Base-by-base conservation (phyloP, 352 stramenopile species). In the Phytopythium mirpurense region DNA sequence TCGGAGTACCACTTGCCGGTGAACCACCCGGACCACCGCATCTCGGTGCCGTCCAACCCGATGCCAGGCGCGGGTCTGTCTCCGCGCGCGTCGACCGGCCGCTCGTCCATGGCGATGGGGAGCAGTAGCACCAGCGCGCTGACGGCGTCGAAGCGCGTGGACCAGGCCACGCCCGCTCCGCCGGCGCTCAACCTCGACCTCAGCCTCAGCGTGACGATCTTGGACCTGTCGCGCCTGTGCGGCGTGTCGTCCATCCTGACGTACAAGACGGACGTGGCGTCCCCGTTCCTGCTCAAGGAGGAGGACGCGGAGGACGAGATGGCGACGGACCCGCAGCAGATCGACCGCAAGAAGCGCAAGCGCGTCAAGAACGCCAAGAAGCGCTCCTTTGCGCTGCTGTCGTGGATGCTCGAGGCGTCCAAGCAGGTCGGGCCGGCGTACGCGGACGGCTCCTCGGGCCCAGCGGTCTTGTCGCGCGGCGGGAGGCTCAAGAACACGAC, bases 211-310 rank as follows among this genome's bases (percentile, higher is more conserved):
- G 82, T 90, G 16, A 86, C 70, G 18, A 59, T 88, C 34, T 57
- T 93, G 26, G 82, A 93, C 43, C 59, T 93, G 18, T 93, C 82
- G 16, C 75, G 68, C 46, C 67, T 93, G 4, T 93, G 82, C 37
- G 82, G 82, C 26, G 72, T 93, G 10, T 90, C 79, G 6, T 77
- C 82, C 6, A 74, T 88, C 15, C 53, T 93, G 32, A 89, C 74
- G 51, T 88, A 88, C 56, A 70, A 77, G 44, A 86, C 73, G 0
- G 58, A 79, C 23, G 42, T 83, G 1, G 52, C 56, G 2, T 59
- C 68, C 27, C 55, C 62, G 10, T 35, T 49, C 65, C 40, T 56
- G 47, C 31, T 54, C 21, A 44, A 54, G 44, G 29, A 37, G 41
- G 47, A 43, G 35, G 47, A 54, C 34, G 47, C 43, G 3, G 47